Percentiles rank a stretch among this genome's conserved stretches.
Evolutionary conservation across 345 rosid species (phyloP).

Genomic region (Trapa incisa): DNA sequence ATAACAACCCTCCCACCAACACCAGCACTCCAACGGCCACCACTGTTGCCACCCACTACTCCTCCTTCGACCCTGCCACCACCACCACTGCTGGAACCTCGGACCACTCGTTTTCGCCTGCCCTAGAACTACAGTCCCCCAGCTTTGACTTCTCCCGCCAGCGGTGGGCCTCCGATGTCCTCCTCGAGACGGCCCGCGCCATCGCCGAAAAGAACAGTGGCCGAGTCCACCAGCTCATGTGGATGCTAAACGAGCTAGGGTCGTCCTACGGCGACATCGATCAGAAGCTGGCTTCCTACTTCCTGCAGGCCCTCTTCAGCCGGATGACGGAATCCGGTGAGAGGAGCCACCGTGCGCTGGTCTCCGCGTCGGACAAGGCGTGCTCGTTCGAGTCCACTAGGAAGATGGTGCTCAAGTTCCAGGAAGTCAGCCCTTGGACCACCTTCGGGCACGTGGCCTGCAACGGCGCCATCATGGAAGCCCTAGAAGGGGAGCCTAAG

Average conservation of each 20-base stretch:
- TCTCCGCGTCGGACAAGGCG: slow-evolving; percentile 54
- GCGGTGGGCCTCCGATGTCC: slow-evolving; percentile 62
- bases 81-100: slow-evolving; percentile 26
- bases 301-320: slow-evolving; percentile 79
- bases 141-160: slow-evolving; percentile 53
- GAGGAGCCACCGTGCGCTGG: slow-evolving; percentile 45
- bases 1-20: slow-evolving; percentile 20
- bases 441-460: slow-evolving; percentile 96
- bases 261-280: slow-evolving; percentile 89
- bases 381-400: slow-evolving; percentile 75
- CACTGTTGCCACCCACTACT: slow-evolving; percentile 13
- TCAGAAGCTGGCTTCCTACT: slow-evolving; percentile 70
- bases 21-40: slow-evolving; percentile 21
- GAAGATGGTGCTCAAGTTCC: slow-evolving; percentile 68
- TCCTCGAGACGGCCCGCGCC: slow-evolving; percentile 64
- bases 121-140: slow-evolving; percentile 14
- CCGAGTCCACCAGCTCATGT: slow-evolving; percentile 69
- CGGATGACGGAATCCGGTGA: slow-evolving; percentile 78
- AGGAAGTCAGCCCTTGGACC: slow-evolving; percentile 95
- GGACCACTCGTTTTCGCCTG: slow-evolving; percentile 30
- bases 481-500: slow-evolving; percentile 66
- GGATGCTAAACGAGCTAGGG: slow-evolving; percentile 82
- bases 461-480: slow-evolving; percentile 89
- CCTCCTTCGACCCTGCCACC: slow-evolving; percentile 17
- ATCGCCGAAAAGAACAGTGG: slow-evolving; percentile 43